phyloP scores from a whole-genome alignment of 2,329 filamentous ascomycete genomes.

The Colletotrichum sp. region DNA sequence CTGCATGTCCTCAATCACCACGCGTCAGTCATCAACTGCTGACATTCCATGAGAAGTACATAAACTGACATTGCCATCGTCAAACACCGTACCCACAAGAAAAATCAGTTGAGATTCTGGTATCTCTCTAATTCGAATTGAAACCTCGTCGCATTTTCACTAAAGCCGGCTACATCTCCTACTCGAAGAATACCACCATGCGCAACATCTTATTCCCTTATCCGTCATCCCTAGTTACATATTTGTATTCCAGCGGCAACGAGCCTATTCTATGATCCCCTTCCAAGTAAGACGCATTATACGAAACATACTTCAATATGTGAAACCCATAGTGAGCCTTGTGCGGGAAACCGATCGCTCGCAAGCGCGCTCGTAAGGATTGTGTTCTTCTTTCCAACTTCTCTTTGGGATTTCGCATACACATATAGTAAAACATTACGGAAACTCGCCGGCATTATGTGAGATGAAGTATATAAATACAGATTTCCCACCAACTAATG shows the following conservation, averaged over 20 bases:
- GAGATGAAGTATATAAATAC: too few species aligned
- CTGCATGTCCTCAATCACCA: not conserved
- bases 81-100: too few species aligned
- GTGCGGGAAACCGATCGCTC: too few species aligned
- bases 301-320: too few species aligned
- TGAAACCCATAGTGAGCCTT: too few species aligned
- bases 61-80: fast-evolving
- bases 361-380: not conserved
- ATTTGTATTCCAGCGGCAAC: not conserved
- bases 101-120: fast-evolving
- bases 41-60: not conserved
- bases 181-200: fast-evolving
- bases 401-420: fast-evolving
- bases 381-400: not conserved
- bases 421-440: not conserved
- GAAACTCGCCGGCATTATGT: too few species aligned
- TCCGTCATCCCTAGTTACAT: not conserved
- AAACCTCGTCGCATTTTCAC: fast-evolving
- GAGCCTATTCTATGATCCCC: not conserved
- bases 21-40: not conserved
- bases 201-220: not conserved
- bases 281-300: too few species aligned
- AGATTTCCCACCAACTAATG: not conserved
- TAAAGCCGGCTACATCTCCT: fast-evolving
- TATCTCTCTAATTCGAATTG: too few species aligned